Percentiles rank a stretch among this genome's conserved stretches.
Conservation (phyloP, 108 stramenopile genomes). For the Mediolabrus comicus region DNA sequence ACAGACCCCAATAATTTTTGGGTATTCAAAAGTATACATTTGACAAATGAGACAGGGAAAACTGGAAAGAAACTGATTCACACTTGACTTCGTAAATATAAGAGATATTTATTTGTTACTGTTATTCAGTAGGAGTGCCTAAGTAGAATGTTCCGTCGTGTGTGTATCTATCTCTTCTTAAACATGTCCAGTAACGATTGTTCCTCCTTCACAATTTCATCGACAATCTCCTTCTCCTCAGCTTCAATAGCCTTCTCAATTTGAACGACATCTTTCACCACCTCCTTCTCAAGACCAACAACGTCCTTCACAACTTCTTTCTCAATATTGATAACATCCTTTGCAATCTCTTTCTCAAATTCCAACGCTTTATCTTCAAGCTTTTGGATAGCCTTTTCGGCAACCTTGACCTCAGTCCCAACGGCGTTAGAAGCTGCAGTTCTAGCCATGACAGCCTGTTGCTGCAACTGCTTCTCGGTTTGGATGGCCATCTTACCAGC, state of each 20-base stretch:
- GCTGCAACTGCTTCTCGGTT: conserved; percentile 79
- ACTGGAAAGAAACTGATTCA: too few relatives aligned
- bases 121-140: neutral
- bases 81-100: too few relatives aligned
- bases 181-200: neutral
- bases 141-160: too few relatives aligned
- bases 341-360: conserved; percentile 70
- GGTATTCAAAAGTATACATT: too few relatives aligned
- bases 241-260: conserved; percentile 31
- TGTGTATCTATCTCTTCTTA: too few relatives aligned
- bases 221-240: conserved; percentile 5
- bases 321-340: conserved; percentile 42
- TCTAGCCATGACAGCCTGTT: conserved; percentile 69
- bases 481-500: conserved; percentile 80
- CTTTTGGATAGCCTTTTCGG: conserved; percentile 46
- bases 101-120: too few relatives aligned
- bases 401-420: conserved; percentile 64
- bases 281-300: conserved; percentile 19
- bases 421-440: conserved; percentile 76
- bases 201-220: neutral
- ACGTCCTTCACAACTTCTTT: conserved; percentile 37
- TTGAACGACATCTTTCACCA: conserved; percentile 26
- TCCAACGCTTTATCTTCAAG: conserved; percentile 57
- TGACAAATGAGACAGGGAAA: too few relatives aligned
- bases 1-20: too few relatives aligned